A percentile compares a stretch with the other conserved stretches of the same genome.
phyloP scores from a whole-genome alignment of 352 stramenopile genomes.

The Pythium aphanidermatum region DNA sequence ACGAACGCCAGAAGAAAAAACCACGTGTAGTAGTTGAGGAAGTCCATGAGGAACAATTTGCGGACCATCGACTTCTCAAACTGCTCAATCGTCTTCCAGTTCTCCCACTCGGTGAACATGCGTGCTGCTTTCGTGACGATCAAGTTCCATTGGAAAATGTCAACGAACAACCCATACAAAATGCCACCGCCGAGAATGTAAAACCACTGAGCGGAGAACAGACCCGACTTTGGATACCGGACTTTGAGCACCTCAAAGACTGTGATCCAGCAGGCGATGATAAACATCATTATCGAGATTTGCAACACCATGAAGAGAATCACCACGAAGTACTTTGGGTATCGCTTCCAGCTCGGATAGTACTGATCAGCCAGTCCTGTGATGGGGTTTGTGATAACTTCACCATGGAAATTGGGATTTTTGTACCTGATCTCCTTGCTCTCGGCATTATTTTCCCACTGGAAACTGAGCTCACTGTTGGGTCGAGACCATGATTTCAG shows the following conservation, averaged over 20 bases:
- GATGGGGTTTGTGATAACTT: conserved; percentile 61
- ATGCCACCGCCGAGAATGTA: conserved; percentile 77
- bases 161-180: conserved; percentile 83
- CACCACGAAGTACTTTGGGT: conserved; percentile 74
- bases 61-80: conserved; percentile 79
- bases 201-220: conserved; percentile 84
- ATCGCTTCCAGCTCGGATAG: conserved; percentile 60
- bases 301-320: conserved; percentile 79
- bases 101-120: conserved; percentile 86
- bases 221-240: conserved; percentile 61
- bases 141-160: conserved; percentile 88
- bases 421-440: conserved; percentile 84
- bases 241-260: conserved; percentile 87
- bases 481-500: conserved; percentile 79
- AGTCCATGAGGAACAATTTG: conserved; percentile 83
- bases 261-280: conserved; percentile 83
- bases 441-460: conserved; percentile 77
- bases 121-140: conserved; percentile 83
- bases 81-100: conserved; percentile 81
- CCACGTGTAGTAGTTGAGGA: conserved; percentile 90
- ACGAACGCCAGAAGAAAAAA: conserved; percentile 88
- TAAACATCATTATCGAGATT: conserved; percentile 79
- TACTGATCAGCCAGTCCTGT: conserved; percentile 63
- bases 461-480: conserved; percentile 73
- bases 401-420: conserved; percentile 71